A percentile compares a stretch with the other conserved stretches of the same genome.
Conservation (phyloP, 2,329 filamentous ascomycete species). For the Phyllosticta capitalensis region DNA sequence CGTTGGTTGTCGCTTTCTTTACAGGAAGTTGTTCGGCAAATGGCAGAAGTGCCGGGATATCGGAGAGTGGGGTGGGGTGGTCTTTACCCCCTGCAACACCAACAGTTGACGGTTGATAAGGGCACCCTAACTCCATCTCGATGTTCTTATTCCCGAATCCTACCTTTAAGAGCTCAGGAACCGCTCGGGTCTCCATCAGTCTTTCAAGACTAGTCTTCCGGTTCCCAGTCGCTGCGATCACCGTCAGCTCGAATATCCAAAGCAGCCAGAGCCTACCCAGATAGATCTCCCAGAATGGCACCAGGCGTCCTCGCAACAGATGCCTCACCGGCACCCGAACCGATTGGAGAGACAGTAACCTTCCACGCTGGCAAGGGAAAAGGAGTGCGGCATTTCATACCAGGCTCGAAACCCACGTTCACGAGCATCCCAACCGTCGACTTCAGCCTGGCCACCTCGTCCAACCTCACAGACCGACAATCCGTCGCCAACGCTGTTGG, state of each 20-base stretch:
- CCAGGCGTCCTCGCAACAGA: background rate
- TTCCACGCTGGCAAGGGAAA: background rate
- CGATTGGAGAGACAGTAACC: background rate
- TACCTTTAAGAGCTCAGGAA: background rate
- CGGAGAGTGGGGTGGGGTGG: background rate
- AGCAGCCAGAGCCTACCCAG: background rate
- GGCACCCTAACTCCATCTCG: background rate
- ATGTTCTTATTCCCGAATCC: background rate
- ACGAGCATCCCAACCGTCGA: background rate
- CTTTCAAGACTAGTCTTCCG: too few species aligned
- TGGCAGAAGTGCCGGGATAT: background rate
- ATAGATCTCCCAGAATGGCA: background rate
- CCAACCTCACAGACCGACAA: background rate
- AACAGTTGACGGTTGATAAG: background rate
- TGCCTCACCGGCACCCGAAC: too few species aligned
- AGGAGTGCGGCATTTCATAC: background rate
- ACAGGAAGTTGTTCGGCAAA: background rate
- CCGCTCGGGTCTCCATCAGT: too few species aligned
- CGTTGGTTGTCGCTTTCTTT: background rate
- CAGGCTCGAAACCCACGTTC: background rate
- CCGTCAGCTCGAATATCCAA: background rate
- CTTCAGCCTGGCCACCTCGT: background rate
- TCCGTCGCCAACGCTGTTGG: conserved; percentile 21
- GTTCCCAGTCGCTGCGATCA: background rate
- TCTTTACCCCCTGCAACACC: background rate